phyloP scores from a whole-genome alignment of 371 early-diverging fungal genomes.

The Haplosporangium sp. region DNA sequence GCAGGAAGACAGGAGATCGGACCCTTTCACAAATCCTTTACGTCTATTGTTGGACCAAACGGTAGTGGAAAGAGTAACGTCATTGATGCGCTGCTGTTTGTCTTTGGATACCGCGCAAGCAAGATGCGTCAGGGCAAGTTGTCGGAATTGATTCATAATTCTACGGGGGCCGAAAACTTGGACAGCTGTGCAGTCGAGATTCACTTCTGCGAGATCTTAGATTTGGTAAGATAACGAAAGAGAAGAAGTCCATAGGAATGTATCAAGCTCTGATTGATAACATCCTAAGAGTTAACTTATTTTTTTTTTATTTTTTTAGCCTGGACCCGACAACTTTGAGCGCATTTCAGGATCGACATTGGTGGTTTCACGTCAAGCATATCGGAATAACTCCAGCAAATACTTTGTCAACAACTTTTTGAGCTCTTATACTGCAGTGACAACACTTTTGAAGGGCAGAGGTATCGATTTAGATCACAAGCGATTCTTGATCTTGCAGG shows the following conservation, averaged over 20 bases:
- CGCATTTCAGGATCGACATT: constrained; percentile 79
- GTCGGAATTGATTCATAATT: constrained; percentile 97
- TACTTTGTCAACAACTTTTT: constrained; percentile 83
- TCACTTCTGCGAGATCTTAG: constrained; percentile 92
- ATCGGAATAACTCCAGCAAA: constrained; percentile 76
- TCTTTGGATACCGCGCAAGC: constrained; percentile 99
- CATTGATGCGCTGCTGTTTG: constrained; percentile 99
- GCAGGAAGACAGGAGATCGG: constrained; percentile 94
- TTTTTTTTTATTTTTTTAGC: constrained; percentile 46
- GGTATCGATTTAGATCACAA: constrained; percentile 99
- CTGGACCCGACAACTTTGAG: constrained; percentile 69
- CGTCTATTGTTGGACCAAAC: constrained; percentile 96
- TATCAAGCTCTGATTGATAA: not conserved
- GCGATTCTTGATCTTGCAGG: constrained; percentile 98
- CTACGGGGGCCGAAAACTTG: constrained; percentile 78
- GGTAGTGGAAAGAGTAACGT: constrained; percentile 99
- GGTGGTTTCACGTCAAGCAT: constrained; percentile 86
- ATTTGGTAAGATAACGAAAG: constrained; percentile 61
- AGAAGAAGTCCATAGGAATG: not conserved
- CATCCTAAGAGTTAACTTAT: not conserved
- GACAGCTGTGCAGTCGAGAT: constrained; percentile 92
- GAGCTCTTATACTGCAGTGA: constrained; percentile 88
- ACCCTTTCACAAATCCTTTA: constrained; percentile 97
- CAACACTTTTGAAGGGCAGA: constrained; percentile 82
- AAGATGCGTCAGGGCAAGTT: constrained; percentile 98